Percentiles rank a stretch among this genome's conserved stretches.
Evolutionary conservation across 208 protist genomes (phyloP).

Genomic region (Herpetomonas tarakana): DNA sequence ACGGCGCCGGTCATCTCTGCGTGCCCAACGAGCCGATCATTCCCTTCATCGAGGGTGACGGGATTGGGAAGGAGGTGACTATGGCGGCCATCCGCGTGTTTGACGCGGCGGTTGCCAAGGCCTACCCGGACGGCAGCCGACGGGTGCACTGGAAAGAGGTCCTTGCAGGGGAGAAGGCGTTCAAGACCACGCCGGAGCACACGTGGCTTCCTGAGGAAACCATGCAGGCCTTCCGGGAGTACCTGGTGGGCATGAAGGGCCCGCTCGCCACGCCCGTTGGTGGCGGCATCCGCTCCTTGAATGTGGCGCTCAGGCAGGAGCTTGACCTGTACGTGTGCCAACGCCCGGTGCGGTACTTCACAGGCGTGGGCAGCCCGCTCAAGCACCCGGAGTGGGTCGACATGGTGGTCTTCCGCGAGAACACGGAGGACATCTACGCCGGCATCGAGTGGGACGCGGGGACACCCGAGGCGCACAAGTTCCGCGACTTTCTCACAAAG

Average conservation of each 20-base stretch:
- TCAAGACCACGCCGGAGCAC: conserved; percentile 10
- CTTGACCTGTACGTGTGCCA: conserved; percentile 50
- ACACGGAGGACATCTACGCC: conserved; percentile 58
- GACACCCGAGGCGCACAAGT: conserved; percentile 28
- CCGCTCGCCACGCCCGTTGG: conserved; percentile 40
- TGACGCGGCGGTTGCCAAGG: conserved; percentile 36
- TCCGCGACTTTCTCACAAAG: conserved; percentile 23
- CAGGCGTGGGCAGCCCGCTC: conserved; percentile 34
- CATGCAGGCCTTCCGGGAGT: conserved; percentile 26
- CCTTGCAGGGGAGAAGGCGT: conserved; percentile 33
- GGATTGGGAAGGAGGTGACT: conserved; percentile 43
- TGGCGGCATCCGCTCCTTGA: conserved; percentile 48
- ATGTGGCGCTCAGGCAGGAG: conserved; percentile 45
- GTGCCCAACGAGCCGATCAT: conserved; percentile 35
- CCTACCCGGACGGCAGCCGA: conserved; percentile 20
- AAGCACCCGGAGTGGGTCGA: conserved; percentile 45
- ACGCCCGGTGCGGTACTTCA: conserved; percentile 45
- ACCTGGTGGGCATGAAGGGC: conserved; percentile 37
- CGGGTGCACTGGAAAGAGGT: conserved; percentile 42
- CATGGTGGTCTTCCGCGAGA: conserved; percentile 59
- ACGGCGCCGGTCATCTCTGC: conserved; percentile 3
- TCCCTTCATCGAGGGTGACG: conserved; percentile 51
- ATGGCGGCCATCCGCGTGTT: conserved; percentile 24
- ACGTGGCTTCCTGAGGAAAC: conserved; percentile 37
- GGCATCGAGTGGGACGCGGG: conserved; percentile 47